Percentiles rank a stretch among this genome's conserved stretches.
phyloP scores from a whole-genome alignment of 306 rosid genomes.

The Cucurbita moschata region DNA sequence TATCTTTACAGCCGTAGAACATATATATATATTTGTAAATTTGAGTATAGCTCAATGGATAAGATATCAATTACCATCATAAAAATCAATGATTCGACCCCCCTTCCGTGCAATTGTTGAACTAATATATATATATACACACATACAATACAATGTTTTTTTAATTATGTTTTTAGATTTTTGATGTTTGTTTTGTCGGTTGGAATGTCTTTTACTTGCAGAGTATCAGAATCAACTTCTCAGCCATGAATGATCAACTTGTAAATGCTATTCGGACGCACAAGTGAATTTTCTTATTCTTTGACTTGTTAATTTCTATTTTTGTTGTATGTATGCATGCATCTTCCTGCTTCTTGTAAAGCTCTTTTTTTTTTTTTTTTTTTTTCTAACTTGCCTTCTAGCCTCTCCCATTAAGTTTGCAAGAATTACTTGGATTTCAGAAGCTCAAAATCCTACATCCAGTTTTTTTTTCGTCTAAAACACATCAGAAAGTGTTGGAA shows the following conservation, averaged over 20 bases:
- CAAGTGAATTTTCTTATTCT: slow-evolving; percentile 34
- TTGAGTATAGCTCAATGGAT: neutral
- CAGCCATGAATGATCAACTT: slow-evolving; percentile 37
- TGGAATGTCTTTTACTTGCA: slow-evolving; percentile 27
- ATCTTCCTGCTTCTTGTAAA: neutral
- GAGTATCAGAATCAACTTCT: slow-evolving; percentile 40
- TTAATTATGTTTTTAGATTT: neutral
- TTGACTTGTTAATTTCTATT: neutral
- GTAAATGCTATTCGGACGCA: slow-evolving; percentile 59
- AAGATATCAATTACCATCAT: too few relatives aligned
- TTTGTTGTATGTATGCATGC: neutral
- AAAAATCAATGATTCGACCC: too few relatives aligned
- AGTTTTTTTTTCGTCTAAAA: neutral
- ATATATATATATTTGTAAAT: too few relatives aligned
- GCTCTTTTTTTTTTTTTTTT: neutral
- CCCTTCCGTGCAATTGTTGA: neutral
- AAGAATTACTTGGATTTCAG: neutral
- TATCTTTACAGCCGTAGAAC: slow-evolving; percentile 3
- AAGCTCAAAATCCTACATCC: neutral
- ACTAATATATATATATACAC: neutral
- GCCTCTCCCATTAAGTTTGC: neutral
- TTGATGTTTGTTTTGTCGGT: neutral
- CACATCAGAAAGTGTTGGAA: neutral
- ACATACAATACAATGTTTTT: neutral
- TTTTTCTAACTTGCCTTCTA: neutral